Evolutionary conservation across 495 filamentous ascomycete genomes (phyloP).

Genomic region (Neurospora intermedia): DNA sequence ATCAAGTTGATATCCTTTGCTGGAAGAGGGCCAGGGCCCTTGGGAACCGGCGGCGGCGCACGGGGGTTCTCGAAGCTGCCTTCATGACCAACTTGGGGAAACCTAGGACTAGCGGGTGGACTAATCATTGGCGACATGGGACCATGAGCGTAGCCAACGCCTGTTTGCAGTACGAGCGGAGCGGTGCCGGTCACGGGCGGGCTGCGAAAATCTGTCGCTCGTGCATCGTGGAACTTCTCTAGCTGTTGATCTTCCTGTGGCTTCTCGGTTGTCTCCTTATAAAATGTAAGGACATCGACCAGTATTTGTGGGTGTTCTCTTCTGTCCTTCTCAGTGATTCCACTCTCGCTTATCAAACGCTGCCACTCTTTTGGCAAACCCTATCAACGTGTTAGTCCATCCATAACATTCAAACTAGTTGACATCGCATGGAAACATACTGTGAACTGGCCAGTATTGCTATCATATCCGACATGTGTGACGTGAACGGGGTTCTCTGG

Average conservation of each 20-base stretch:
- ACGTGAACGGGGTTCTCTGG: conserved; percentile 97
- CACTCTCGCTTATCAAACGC: conserved; percentile 83
- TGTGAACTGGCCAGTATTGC: conserved; percentile 92
- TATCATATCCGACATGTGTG: conserved; percentile 96
- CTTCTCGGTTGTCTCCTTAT: conserved; percentile 81
- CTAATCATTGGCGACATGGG: conserved; percentile 57
- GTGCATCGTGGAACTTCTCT: conserved; percentile 89
- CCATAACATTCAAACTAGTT: conserved; percentile 3
- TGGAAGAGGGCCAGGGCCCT: conserved; percentile 31
- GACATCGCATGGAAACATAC: conserved; percentile 42
- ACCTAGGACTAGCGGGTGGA: conserved; percentile 82
- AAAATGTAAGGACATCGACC: conserved; percentile 90
- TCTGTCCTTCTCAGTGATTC: conserved; percentile 92
- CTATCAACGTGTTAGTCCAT: conserved; percentile 36
- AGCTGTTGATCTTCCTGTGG: conserved; percentile 76
- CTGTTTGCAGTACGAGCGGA: conserved; percentile 36
- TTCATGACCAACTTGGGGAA: conserved; percentile 75
- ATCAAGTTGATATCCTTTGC: conserved; percentile 44
- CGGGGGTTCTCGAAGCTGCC: conserved; percentile 96
- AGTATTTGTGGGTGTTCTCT: conserved; percentile 91
- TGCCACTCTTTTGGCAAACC: conserved; percentile 98
- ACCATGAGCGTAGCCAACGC: conserved; percentile 22
- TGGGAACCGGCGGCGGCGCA: conserved; percentile 82
- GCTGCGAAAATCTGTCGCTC: conserved; percentile 45
- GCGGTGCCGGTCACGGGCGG: conserved; percentile 32